phyloP scores from a whole-genome alignment of 345 rosid genomes.

The Physaria fendleri region DNA sequence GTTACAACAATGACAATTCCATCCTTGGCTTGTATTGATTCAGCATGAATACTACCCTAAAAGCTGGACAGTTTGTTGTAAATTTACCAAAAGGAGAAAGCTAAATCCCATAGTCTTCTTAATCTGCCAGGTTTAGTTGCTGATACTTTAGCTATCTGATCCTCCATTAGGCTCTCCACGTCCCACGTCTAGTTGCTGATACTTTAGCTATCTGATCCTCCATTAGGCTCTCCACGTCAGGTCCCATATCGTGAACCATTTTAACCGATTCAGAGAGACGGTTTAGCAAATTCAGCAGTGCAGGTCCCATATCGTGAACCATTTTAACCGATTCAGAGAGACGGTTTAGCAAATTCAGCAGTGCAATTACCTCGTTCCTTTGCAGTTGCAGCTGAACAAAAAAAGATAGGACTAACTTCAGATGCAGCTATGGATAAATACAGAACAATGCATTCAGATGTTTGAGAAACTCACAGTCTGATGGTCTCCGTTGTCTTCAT shows the following conservation, averaged over 20 bases:
- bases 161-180: slow-evolving; percentile 40
- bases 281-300: slow-evolving; percentile 51
- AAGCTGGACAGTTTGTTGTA: slow-evolving; percentile 14
- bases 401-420: background rate
- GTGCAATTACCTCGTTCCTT: slow-evolving; percentile 58
- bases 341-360: slow-evolving; percentile 51
- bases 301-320: slow-evolving; percentile 48
- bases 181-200: too few relatives aligned
- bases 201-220: slow-evolving; percentile 20
- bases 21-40: slow-evolving; percentile 5
- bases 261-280: slow-evolving; percentile 55
- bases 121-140: slow-evolving; percentile 16
- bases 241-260: slow-evolving; percentile 46
- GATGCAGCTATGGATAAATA: background rate
- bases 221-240: slow-evolving; percentile 40
- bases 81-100: slow-evolving; percentile 28
- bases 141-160: slow-evolving; percentile 11
- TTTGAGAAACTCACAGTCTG: slow-evolving; percentile 43
- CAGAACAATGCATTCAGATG: background rate
- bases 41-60: background rate
- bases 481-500: slow-evolving; percentile 35
- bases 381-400: slow-evolving; percentile 42
- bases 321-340: slow-evolving; percentile 50
- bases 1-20: slow-evolving; percentile 13
- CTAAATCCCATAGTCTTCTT: slow-evolving; percentile 23